Evolutionary conservation across 352 stramenopile species (phyloP).

Genomic region (Phytophthora syringae): DNA sequence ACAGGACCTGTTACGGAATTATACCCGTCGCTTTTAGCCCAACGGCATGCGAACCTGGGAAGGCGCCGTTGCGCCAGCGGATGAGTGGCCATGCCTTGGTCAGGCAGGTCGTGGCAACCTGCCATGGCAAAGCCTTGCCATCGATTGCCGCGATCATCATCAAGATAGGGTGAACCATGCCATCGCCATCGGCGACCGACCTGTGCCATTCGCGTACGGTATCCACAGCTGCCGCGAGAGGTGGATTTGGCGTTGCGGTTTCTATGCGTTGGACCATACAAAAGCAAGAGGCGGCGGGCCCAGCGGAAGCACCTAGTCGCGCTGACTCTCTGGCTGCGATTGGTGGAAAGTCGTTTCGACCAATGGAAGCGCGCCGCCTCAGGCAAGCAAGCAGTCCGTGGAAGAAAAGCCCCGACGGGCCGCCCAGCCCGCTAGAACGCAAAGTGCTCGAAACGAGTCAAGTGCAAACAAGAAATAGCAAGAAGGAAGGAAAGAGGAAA

Average conservation of each 20-base stretch:
- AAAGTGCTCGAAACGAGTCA: constrained; percentile 31
- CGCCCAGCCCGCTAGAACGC: constrained; percentile 32
- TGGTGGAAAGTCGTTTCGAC: constrained; percentile 9
- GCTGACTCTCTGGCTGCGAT: constrained; percentile 29
- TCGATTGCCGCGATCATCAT: constrained; percentile 2
- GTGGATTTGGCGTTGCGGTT: constrained; percentile 7
- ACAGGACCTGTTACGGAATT: no score
- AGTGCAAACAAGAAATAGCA: constrained; percentile 35
- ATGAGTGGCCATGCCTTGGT: no score
- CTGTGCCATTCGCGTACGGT: neutral
- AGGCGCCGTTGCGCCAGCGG: no score
- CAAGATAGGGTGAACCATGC: constrained; percentile 14
- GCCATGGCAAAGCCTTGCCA: no score
- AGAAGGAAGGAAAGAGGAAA: no score
- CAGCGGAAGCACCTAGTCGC: no score
- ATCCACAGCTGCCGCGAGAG: constrained; percentile 2
- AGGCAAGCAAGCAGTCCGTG: constrained; percentile 13
- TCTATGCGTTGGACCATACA: constrained; percentile 26
- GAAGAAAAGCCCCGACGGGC: constrained; percentile 20
- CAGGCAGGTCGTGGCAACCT: no score
- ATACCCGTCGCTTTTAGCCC: no score
- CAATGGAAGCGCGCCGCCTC: constrained; percentile 9
- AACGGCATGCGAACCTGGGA: no score
- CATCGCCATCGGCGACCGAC: neutral
- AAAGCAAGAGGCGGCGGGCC: constrained; percentile 3